phyloP scores from a whole-genome alignment of 2,329 filamentous ascomycete genomes.

The Diaporthe batatas region DNA sequence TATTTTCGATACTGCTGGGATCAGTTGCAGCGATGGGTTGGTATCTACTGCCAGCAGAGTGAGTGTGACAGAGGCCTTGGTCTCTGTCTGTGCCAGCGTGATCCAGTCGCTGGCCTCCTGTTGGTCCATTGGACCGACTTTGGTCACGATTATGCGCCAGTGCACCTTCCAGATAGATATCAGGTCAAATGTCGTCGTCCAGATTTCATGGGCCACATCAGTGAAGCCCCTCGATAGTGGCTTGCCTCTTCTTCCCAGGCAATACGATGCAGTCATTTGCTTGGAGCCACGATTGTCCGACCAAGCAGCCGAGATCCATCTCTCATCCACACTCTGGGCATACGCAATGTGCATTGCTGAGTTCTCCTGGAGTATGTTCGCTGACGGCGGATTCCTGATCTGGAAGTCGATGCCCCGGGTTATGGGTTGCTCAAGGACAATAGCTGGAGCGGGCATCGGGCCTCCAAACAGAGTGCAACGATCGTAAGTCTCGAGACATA shows the following conservation, averaged over 20 bases:
- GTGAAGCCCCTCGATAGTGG: constrained; percentile 65
- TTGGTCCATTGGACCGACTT: constrained; percentile 76
- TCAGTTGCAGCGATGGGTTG: constrained; percentile 72
- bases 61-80: constrained; percentile 64
- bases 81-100: constrained; percentile 65
- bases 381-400: constrained; percentile 74
- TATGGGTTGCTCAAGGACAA: constrained; percentile 78
- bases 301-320: constrained; percentile 86
- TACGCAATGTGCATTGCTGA: constrained; percentile 86
- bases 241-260: constrained; percentile 71
- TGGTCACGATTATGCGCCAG: constrained; percentile 83
- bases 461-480: constrained; percentile 73
- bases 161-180: constrained; percentile 77
- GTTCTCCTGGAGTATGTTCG: constrained; percentile 82
- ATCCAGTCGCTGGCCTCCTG: constrained; percentile 74
- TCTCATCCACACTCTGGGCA: constrained; percentile 78
- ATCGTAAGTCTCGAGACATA: constrained; percentile 84
- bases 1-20: constrained; percentile 67
- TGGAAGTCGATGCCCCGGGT: constrained; percentile 84
- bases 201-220: constrained; percentile 80
- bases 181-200: constrained; percentile 82
- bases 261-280: constrained; percentile 81
- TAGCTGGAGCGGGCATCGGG: constrained; percentile 74
- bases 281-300: constrained; percentile 81
- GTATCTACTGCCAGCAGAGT: constrained; percentile 76